Evolutionary conservation across 1,139 yeast genomes (phyloP), one percentile per base, ranked within the genome.

Genomic region (Diutina neorugosa): DNA sequence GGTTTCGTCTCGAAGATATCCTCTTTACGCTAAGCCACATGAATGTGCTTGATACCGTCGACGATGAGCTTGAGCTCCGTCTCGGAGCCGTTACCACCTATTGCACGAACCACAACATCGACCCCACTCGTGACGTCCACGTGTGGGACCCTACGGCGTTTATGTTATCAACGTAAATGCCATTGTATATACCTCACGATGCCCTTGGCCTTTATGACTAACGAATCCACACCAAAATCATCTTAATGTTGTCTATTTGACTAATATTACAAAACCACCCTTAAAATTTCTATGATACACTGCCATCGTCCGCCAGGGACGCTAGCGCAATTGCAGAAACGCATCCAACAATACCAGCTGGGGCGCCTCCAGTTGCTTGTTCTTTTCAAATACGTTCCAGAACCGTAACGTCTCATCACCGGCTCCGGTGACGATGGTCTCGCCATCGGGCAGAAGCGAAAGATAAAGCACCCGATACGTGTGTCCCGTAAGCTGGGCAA

Each of bases 341-440:
- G 94, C 89, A 68, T 86, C 93, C 53, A 86, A 69, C 52, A 88
- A 69, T 4, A 84, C 86, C 20, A 89, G 81, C 9, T 81, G 70
- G 23, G 83, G 81, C 18, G 78, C 79, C 49, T 72, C 76, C 56
- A 77, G 82, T 48, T 73, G 69, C 62, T 79, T 82, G 56, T 77
- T 81, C 65, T 85, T 88, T 57, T 87, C 96, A 69, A 88, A 90
- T 1, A 89, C 85, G 61, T 87, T 88, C 98, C 98, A 91, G 62
- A 90, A 88, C 60, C 98, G 69, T 55, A 93, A 70, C 0, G 98
- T 93, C 67, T 94, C 98, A 68, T 93, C 99, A 1, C 98, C 98
- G 1, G 98, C 98, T 0, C 98, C 99, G 0, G 98, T 91, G 2
- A 93, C 98, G n/a, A 93, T 86, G 0, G 98, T 89, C 58, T 88